A percentile compares a stretch with the other conserved stretches of the same genome.
Evolutionary conservation across 257 asterid genomes (phyloP).

Genomic region (Nicotiana tomentosiformis): DNA sequence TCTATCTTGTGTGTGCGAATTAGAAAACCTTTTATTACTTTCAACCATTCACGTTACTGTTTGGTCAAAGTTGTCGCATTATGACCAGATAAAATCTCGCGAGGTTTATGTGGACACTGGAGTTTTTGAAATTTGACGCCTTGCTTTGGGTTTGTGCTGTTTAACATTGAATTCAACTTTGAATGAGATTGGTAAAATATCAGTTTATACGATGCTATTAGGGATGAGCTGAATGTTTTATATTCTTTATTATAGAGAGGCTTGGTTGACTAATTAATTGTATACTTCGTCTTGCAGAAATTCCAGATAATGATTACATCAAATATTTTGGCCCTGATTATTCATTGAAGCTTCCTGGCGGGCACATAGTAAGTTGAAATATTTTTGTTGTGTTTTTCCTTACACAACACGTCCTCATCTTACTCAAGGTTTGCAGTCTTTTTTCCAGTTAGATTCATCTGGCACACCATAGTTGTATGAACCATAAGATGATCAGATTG

Average conservation of each 20-base stretch:
- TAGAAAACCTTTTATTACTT: background rate
- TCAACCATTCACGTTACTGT: background rate
- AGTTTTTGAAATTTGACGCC: background rate
- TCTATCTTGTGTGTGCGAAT: background rate
- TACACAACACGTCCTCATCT: background rate
- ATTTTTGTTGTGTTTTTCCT: slow-evolving; percentile 6
- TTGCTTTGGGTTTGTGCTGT: slow-evolving; percentile 1
- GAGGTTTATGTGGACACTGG: background rate
- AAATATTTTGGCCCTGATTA: slow-evolving; percentile 84
- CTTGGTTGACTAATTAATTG: no score
- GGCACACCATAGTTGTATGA: no score
- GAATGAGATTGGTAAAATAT: background rate
- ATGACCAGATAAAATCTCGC: background rate
- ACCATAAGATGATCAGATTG: slow-evolving; percentile 1
- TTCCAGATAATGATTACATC: slow-evolving; percentile 89
- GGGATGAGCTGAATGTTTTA: background rate
- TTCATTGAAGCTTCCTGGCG: slow-evolving; percentile 69
- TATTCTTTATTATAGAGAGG: no score
- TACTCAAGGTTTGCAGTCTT: background rate
- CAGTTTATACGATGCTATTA: background rate
- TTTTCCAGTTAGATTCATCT: no score
- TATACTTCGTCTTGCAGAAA: slow-evolving; percentile 43
- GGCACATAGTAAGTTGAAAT: slow-evolving; percentile 58
- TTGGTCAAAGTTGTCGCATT: background rate
- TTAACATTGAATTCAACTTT: background rate